A percentile compares a stretch with the other conserved stretches of the same genome.
phyloP scores from a whole-genome alignment of 2,329 filamentous ascomycete genomes.

The Penicillium polonicum region DNA sequence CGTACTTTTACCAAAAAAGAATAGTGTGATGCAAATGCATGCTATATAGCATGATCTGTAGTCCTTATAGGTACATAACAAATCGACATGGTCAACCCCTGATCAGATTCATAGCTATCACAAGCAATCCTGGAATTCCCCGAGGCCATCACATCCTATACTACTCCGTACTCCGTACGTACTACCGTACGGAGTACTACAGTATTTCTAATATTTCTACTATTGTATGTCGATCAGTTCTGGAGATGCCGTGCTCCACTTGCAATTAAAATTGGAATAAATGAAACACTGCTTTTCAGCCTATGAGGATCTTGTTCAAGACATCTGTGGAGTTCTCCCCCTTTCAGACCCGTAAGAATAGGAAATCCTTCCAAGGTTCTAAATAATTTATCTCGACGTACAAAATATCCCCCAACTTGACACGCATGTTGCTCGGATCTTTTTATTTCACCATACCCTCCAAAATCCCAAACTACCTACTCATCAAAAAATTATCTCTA shows the following conservation, averaged over 20 bases:
- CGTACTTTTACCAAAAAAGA: too few relatives aligned
- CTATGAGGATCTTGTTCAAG: constrained; percentile 9
- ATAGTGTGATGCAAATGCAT: neutral
- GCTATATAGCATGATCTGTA: neutral
- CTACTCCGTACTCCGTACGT: neutral
- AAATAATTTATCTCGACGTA: neutral
- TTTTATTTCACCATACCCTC: neutral
- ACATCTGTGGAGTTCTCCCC: constrained; percentile 13
- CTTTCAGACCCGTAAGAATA: constrained; percentile 10
- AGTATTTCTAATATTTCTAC: neutral
- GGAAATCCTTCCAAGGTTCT: neutral
- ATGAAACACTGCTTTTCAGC: constrained; percentile 16
- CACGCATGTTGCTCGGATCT: neutral
- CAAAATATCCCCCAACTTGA: neutral
- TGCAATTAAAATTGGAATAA: constrained; percentile 8
- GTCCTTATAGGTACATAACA: neutral
- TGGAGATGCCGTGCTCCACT: constrained; percentile 16
- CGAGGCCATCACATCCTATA: neutral
- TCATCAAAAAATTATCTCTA: neutral
- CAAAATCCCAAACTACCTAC: neutral
- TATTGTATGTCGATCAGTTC: constrained; percentile 2
- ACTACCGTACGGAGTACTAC: neutral
- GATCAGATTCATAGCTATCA: neutral
- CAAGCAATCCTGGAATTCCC: neutral
- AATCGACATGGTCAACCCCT: neutral